Percentiles rank a stretch among this genome's conserved stretches.
These are phyloP conservation scores for Hawksworthiomyces lignivorus DNA, from an alignment of 2,329 filamentous ascomycete species.

Conservation along the genomic window DNA sequence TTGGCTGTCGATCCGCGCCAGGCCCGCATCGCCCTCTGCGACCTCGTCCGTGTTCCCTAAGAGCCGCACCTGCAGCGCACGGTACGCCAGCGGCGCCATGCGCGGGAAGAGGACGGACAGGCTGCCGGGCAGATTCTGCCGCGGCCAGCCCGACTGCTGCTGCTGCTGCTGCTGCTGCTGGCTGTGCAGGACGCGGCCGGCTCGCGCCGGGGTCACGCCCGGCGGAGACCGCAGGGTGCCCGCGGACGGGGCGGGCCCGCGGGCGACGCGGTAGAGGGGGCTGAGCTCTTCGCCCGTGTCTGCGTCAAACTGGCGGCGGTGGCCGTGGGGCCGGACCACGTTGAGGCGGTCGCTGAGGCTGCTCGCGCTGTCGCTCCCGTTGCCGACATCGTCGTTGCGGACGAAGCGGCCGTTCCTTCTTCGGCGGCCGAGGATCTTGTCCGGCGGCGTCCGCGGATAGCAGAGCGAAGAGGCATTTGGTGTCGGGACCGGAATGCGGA, in stretches of 20 bases:
- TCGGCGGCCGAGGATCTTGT: constrained; percentile 16
- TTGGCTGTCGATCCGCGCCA: constrained; percentile 4
- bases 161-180: constrained; percentile 5
- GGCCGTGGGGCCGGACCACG: constrained; percentile 2
- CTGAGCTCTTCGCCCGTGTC: constrained; percentile 16
- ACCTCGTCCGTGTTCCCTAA: constrained; percentile 14
- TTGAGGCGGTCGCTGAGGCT: too few species aligned
- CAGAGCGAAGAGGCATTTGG: background rate
- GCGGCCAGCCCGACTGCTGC: too few species aligned
- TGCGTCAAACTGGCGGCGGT: constrained; percentile 21
- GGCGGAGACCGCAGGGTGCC: constrained; percentile 12
- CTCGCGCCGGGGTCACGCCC: constrained; percentile 12
- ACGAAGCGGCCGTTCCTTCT: background rate
- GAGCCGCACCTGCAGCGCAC: constrained; percentile 15
- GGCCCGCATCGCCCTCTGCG: too few species aligned
- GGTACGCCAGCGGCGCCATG: constrained; percentile 24
- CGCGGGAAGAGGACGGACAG: constrained; percentile 18
- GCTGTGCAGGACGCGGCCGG: constrained; percentile 13
- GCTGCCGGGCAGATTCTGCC: too few species aligned
- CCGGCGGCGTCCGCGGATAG: constrained; percentile 9
- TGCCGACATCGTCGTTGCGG: constrained; percentile 1
- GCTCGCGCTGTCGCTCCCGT: too few species aligned
- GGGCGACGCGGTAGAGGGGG: constrained; percentile 14
- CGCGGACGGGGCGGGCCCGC: background rate
- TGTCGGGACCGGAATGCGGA: background rate